A percentile compares a stretch with the other conserved stretches of the same genome.
Evolutionary conservation across 2,329 filamentous ascomycete species (phyloP).

Genomic region (Coniella lustricola): DNA sequence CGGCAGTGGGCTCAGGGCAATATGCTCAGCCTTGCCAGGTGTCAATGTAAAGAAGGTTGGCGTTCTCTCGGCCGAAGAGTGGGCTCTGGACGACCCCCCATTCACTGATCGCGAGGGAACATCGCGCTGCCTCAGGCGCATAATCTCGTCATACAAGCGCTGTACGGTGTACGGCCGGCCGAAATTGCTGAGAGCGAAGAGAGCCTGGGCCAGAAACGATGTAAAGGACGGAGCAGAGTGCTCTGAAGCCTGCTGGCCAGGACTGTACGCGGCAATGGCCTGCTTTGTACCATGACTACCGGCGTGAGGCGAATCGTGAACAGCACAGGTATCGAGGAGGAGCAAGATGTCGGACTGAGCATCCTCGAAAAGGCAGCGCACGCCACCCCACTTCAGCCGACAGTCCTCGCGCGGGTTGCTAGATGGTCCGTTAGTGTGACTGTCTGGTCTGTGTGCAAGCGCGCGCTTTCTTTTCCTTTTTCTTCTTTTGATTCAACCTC

Average conservation of each 20-base stretch:
- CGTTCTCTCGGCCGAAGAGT: conserved; percentile 28
- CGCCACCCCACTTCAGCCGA: conserved; percentile 56
- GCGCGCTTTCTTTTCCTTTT: no score
- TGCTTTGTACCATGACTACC: conserved; percentile 54
- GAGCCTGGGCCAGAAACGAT: conserved; percentile 46
- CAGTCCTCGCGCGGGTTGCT: conserved; percentile 52
- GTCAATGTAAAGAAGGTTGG: conserved; percentile 52
- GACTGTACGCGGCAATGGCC: conserved; percentile 52
- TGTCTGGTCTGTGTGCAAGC: not conserved
- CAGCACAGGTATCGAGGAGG: conserved; percentile 54
- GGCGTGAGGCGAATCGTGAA: conserved; percentile 42
- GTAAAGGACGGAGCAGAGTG: conserved; percentile 50
- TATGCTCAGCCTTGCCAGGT: conserved; percentile 43
- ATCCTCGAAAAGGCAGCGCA: conserved; percentile 56
- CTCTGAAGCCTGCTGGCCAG: conserved; percentile 42
- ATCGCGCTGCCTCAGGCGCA: conserved; percentile 38
- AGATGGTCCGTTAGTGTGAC: conserved; percentile 21
- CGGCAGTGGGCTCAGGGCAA: conserved; percentile 45
- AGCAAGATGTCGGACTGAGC: conserved; percentile 56
- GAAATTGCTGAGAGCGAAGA: conserved; percentile 41
- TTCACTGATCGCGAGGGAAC: conserved; percentile 37
- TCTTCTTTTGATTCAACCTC: no score
- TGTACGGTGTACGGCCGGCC: conserved; percentile 51
- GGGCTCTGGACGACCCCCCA: conserved; percentile 34
- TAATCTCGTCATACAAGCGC: conserved; percentile 49